Evolutionary conservation across 352 stramenopile genomes (phyloP).

Genomic region (Pythium grandisporangium): DNA sequence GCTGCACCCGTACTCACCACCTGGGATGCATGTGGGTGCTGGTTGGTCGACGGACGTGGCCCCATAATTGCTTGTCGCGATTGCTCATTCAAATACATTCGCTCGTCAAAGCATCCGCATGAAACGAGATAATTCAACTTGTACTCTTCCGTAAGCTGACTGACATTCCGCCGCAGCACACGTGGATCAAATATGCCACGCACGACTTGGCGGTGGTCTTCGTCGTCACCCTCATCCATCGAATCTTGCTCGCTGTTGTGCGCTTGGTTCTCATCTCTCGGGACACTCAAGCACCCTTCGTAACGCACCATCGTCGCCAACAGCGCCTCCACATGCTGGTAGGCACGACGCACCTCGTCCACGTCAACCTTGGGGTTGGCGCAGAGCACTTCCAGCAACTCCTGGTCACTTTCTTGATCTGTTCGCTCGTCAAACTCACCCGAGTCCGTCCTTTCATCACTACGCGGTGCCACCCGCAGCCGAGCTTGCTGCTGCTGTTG

Average conservation of each 20-base stretch:
- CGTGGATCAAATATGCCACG: constrained; percentile 4
- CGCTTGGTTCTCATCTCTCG: neutral
- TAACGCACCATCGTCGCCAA: constrained; percentile 7
- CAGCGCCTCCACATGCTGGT: constrained; percentile 2
- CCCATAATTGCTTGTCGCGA: constrained; percentile 18
- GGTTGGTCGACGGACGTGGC: constrained; percentile 8
- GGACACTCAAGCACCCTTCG: constrained; percentile 4
- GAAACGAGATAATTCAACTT: constrained; percentile 5
- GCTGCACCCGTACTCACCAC: neutral
- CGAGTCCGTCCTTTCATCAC: no score
- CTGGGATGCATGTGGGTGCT: no score
- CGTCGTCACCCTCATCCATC: neutral
- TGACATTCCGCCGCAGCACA: constrained; percentile 12
- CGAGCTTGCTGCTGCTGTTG: neutral
- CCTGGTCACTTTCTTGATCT: no score
- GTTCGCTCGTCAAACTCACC: no score
- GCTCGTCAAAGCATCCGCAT: constrained; percentile 18
- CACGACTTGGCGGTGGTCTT: constrained; percentile 1
- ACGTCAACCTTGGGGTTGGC: constrained; percentile 15
- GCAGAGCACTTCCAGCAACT: constrained; percentile 18
- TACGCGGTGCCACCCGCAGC: neutral
- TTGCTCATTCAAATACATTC: constrained; percentile 21
- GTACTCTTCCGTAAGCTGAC: constrained; percentile 14
- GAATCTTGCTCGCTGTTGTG: neutral
- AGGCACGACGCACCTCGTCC: constrained; percentile 11